Conservation (phyloP, 352 stramenopile genomes). For the Globisporangium radiosum region DNA sequence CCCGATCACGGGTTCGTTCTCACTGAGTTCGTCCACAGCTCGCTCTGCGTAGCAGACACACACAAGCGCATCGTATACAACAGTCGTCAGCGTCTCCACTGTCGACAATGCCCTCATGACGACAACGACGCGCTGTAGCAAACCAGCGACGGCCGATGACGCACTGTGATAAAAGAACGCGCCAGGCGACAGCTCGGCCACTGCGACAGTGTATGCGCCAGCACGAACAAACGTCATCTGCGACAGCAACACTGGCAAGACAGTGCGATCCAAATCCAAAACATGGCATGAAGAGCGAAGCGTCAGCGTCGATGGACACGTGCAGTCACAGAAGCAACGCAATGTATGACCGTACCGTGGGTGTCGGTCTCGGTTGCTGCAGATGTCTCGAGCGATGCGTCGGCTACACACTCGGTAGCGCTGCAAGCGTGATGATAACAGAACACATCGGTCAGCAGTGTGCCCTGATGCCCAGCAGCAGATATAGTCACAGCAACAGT, state of each 20-base stretch:
- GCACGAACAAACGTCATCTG: conserved; percentile 34
- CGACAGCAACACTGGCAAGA: conserved; percentile 16
- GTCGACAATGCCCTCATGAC: neutral
- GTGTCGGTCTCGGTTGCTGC: conserved; percentile 18
- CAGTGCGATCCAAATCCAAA: neutral
- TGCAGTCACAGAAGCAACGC: no score
- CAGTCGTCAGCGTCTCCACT: no score
- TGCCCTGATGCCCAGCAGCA: no score
- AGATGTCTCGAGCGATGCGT: conserved; percentile 13
- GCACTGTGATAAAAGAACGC: conserved; percentile 60
- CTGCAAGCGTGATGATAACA: neutral
- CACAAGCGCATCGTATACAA: no score
- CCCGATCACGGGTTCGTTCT: conserved; percentile 61
- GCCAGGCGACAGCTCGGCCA: conserved; percentile 36
- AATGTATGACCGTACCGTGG: conserved; percentile 15
- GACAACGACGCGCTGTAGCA: neutral
- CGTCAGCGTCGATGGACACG: no score
- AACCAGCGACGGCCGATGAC: neutral
- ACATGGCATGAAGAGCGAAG: neutral
- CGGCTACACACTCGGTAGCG: conserved; percentile 29
- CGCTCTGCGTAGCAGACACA: conserved; percentile 17
- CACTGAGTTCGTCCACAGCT: conserved; percentile 37
- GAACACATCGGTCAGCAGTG: no score
- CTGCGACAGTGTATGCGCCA: conserved; percentile 29
- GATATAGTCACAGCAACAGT: conserved; percentile 9